Conservation (phyloP, 1,284 basidiomycete genomes). For the Trichosporon inkin region DNA sequence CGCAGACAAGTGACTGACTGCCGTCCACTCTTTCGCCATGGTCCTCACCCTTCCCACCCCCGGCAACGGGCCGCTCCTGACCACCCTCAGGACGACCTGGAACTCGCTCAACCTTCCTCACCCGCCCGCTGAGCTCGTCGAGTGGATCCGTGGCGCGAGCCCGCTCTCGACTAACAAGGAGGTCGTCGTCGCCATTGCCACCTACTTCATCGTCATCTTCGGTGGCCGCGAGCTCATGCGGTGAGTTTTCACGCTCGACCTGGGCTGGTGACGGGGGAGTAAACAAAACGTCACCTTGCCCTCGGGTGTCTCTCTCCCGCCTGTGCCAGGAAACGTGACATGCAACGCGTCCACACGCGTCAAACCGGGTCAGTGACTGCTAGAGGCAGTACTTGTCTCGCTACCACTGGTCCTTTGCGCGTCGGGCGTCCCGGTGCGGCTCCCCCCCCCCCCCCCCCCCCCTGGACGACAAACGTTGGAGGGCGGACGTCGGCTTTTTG, state of each 20-base stretch:
- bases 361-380: neutral
- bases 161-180: conserved; percentile 74
- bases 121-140: conserved; percentile 34
- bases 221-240: conserved; percentile 81
- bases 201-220: conserved; percentile 87
- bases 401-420: too few relatives aligned
- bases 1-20: neutral
- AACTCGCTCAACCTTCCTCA: conserved; percentile 31
- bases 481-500: neutral
- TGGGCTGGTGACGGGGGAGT: neutral
- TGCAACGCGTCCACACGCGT: conserved; percentile 2
- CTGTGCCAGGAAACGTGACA: neutral
- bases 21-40: conserved; percentile 7
- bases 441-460: too few relatives aligned
- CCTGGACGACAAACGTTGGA: neutral
- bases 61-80: conserved; percentile 43
- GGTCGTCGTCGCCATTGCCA: conserved; percentile 65
- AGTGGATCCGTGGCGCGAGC: conserved; percentile 53
- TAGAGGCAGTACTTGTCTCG: too few relatives aligned
- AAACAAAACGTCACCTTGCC: neutral
- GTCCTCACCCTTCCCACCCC: conserved; percentile 14
- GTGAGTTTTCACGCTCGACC: conserved; percentile 31
- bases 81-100: conserved; percentile 35
- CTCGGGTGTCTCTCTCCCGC: neutral
- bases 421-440: too few relatives aligned